Base-by-base conservation (phyloP, 2,329 filamentous ascomycete species). In the Neofusicoccum sp. region DNA sequence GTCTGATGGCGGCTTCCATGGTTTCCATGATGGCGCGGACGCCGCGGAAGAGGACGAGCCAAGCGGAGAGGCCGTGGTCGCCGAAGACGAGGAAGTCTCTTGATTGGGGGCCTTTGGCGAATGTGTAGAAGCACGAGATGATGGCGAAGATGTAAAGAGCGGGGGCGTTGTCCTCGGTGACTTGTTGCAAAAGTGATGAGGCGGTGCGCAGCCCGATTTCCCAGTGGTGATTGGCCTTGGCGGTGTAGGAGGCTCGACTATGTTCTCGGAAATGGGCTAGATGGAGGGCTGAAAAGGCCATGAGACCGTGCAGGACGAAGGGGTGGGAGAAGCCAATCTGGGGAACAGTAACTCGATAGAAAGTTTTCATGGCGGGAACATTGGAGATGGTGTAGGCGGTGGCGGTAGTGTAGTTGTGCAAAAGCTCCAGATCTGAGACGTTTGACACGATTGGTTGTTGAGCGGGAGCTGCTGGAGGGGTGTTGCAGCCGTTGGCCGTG, bases 231-330 rank as follows among this genome's bases (percentile, higher is more conserved):
- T 47, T 26, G n/a, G 51, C 51, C 14, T 48, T 43, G 26, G 31
- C n/a, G 4, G n/a, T 16, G 51, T 56, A 61, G 8, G 38, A 60
- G 16, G 30, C 31, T 5, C 47, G 47, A 4, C 40, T 38, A 5
- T 16, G 26, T 12, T 26, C 12, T 12, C 53, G 38, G 24, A 56
- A 57, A 3, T 56, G 49, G 26, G 49, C 34, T 8, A 79, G 64
- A 59, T 81, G 79, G n/a, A 80, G 67, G 6, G 79, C 77, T 4
- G 78, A 72, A 11, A 80, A 64, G 6, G 78, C 77, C 6, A 80
- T 69, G 14, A 79, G 66, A 31, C 72, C 74, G 60, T 80, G 74
- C 7, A 81, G 68, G n/a, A 80, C 69, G 45, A 78, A 80, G 2
- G 76, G 71, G 63, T 76, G 73, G 8, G 75, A 70, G 51, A 78